Base-by-base conservation (phyloP, 2,329 filamentous ascomycete genomes). In the Colletotrichum liriopes region DNA sequence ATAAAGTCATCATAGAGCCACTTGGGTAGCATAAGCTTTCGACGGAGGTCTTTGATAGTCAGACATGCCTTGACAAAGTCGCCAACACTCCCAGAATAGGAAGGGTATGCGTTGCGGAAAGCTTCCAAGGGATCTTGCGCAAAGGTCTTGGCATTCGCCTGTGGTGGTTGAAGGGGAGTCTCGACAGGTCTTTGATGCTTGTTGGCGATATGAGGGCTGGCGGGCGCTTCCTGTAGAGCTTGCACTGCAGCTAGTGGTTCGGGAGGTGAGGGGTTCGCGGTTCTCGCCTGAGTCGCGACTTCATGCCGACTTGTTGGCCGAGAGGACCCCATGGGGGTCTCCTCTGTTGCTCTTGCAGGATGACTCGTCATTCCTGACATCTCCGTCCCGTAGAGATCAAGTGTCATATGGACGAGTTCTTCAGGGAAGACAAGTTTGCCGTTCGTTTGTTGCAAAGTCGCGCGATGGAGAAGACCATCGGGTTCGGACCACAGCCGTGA, bases 1-100 rank as follows among this genome's bases (percentile, higher is more conserved):
- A 90, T 83, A 64, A 89, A 87, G 66, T 90, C 88, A 74, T 90
- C 88, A 71, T 84, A 89, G 0, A 88, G 76, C 65, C 80, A 86
- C 32, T 83, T 81, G 16, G 82, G 80, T 23, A 88, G 75, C 5
- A 74, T 63, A 11, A 79, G 78, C 16, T 78, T 74, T 32, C 78
- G 75, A 52, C 79, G 78, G 1, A 87, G 78, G 63, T 80, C 81
- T 23, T 84, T 78, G 9, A 89, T 75, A 73, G 81, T 85, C 0
- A 85, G 76, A 62, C 86, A 84, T 0, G 85, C 85, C 29, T 79
- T 80, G 32, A 88, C 76, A 65, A 90, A 90, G 12, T 82, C 77
- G 5, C 74, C 75, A 5, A 82, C 76, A 35, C 76, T 83, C 1
- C 84, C 86, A 1, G 68, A 68, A 63, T 85, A 85, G 26, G 80